Conservation (phyloP, 371 early-diverging fungal species). For the Mortierella sp. region DNA sequence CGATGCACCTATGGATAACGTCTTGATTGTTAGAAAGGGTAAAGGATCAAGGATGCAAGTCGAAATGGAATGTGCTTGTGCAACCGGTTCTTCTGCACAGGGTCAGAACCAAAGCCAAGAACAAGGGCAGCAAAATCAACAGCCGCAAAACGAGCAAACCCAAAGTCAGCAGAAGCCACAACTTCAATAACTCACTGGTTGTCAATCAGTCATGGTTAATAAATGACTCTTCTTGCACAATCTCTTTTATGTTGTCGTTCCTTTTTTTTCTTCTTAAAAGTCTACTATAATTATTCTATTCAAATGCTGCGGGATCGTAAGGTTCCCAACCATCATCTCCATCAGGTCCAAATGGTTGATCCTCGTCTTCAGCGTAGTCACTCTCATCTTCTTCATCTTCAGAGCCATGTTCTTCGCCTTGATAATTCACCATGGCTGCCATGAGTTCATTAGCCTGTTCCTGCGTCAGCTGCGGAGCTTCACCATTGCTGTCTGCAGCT, state of each 20-base stretch:
- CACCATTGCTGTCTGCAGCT: not conserved
- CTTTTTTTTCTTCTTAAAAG: too few relatives aligned
- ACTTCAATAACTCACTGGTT: not conserved
- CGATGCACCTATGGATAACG: slow-evolving; percentile 53
- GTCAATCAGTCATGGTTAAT: not conserved
- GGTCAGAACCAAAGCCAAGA: not conserved
- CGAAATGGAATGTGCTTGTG: slow-evolving; percentile 34
- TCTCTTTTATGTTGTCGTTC: not conserved
- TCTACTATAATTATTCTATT: slow-evolving; percentile 11
- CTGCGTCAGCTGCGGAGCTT: slow-evolving; percentile 5
- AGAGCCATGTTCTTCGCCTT: not conserved
- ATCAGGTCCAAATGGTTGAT: slow-evolving; percentile 28
- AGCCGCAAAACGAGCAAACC: not conserved
- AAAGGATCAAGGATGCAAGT: slow-evolving; percentile 58
- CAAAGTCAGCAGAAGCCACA: not conserved
- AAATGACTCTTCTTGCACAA: too few relatives aligned
- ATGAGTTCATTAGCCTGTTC: slow-evolving; percentile 26
- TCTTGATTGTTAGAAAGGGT: slow-evolving; percentile 53
- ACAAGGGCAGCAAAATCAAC: not conserved
- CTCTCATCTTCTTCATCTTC: slow-evolving; percentile 43
- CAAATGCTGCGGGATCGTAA: slow-evolving; percentile 45
- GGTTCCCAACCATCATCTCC: slow-evolving; percentile 46
- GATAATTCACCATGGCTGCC: slow-evolving; percentile 16
- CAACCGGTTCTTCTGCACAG: not conserved
- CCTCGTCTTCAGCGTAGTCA: slow-evolving; percentile 20